phyloP scores from a whole-genome alignment of 2,329 filamentous ascomycete species.

The Pyrenophora seminiperda region DNA sequence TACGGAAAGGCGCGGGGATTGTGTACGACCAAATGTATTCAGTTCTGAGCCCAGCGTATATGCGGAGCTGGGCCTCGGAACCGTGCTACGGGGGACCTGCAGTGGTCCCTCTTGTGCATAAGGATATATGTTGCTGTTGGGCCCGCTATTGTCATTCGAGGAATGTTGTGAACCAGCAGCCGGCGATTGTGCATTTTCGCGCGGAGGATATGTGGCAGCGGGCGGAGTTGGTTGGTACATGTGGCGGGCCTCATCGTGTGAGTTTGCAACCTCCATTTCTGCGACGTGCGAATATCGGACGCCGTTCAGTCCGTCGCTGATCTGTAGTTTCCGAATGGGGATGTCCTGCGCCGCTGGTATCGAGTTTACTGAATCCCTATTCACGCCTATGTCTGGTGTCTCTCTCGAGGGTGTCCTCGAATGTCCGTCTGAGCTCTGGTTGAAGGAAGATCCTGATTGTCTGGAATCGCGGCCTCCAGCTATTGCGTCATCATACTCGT shows the following conservation, averaged over 20 bases:
- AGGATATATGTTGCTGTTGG: slow-evolving; percentile 35
- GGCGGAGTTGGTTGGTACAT: slow-evolving; percentile 36
- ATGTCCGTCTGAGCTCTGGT: slow-evolving; percentile 40
- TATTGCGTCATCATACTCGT: slow-evolving; percentile 37
- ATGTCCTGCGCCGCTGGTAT: slow-evolving; percentile 41
- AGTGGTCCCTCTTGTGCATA: slow-evolving; percentile 39
- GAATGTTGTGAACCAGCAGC: slow-evolving; percentile 40
- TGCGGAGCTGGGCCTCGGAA: slow-evolving; percentile 73
- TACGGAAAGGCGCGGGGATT: slow-evolving; percentile 58
- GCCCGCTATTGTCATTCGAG: slow-evolving; percentile 37
- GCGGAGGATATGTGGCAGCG: slow-evolving; percentile 28
- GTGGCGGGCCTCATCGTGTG: slow-evolving; percentile 30
- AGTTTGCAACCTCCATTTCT: slow-evolving; percentile 37
- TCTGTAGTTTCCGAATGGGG: slow-evolving; percentile 43
- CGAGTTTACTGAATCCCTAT: slow-evolving; percentile 29
- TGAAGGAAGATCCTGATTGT: slow-evolving; percentile 43
- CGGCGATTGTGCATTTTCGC: slow-evolving; percentile 34
- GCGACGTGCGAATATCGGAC: slow-evolving; percentile 42
- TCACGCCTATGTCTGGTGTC: slow-evolving; percentile 32
- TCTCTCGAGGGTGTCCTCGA: slow-evolving; percentile 46
- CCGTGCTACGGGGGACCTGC: slow-evolving; percentile 58
- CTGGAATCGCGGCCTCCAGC: slow-evolving; percentile 40
- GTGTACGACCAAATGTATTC: slow-evolving; percentile 64
- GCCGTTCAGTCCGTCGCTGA: slow-evolving; percentile 39
- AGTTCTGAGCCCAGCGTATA: slow-evolving; percentile 77